These are phyloP conservation scores for Ogataea populi-albae DNA, from an alignment of 805 yeast species.

Conservation along the genomic window DNA sequence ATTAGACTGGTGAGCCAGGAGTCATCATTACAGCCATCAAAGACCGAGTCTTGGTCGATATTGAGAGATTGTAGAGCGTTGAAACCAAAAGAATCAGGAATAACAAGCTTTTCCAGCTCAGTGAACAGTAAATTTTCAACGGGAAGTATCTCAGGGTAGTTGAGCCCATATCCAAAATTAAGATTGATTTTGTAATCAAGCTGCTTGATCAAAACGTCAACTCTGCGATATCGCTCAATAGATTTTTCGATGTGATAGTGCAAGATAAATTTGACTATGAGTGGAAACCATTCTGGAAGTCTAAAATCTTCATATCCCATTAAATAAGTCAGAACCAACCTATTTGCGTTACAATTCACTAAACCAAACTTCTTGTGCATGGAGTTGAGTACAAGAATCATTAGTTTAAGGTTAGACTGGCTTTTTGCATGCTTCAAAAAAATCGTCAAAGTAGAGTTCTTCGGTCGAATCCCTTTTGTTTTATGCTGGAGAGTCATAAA, in stretches of 20 bases:
- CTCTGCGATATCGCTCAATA: conserved; percentile 17
- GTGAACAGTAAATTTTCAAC: conserved; percentile 4
- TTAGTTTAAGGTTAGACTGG: conserved; percentile 9
- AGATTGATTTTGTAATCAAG: conserved; percentile 14
- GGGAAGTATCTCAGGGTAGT: background rate
- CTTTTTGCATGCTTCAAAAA: conserved; percentile 18
- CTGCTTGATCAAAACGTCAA: conserved; percentile 17
- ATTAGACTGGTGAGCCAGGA: too few relatives aligned
- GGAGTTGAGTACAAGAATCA: conserved; percentile 18
- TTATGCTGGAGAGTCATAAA: conserved; percentile 14
- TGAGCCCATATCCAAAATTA: conserved; percentile 7
- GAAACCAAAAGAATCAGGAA: background rate
- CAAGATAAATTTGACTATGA: conserved; percentile 18
- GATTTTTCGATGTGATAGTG: conserved; percentile 16
- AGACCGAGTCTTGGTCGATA: background rate
- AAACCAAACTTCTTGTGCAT: conserved; percentile 11
- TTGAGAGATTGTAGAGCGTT: background rate
- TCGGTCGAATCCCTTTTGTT: conserved; percentile 8
- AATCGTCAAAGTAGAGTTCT: conserved; percentile 22
- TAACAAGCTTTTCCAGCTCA: conserved; percentile 3
- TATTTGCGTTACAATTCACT: conserved; percentile 16
- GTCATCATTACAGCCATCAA: background rate
- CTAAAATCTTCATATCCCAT: conserved; percentile 10
- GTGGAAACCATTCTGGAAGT: conserved; percentile 18
- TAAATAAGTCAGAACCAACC: conserved; percentile 15